Percentiles rank a stretch among this genome's conserved stretches.
These are phyloP conservation scores for Penicillium goetzii DNA, from an alignment of 495 filamentous ascomycete genomes.

Conservation along the genomic window DNA sequence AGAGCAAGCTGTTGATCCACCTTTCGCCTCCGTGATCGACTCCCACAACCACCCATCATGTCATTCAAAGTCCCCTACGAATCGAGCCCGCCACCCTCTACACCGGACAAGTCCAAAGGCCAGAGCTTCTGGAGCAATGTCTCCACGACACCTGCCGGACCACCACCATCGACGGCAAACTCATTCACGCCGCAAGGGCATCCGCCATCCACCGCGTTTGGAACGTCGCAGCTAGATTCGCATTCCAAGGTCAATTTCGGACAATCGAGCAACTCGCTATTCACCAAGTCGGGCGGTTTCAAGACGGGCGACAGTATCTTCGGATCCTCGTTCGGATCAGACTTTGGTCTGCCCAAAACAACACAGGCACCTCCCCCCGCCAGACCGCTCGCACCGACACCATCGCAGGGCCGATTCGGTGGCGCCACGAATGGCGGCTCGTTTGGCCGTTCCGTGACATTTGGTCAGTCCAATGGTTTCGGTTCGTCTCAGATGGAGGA, in stretches of 20 bases:
- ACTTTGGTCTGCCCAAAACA: slow-evolving; percentile 42
- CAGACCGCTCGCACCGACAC: slow-evolving; percentile 27
- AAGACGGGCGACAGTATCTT: slow-evolving; percentile 50
- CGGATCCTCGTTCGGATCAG: slow-evolving; percentile 46
- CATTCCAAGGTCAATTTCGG: slow-evolving; percentile 42
- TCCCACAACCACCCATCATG: slow-evolving; percentile 35
- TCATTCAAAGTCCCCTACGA: slow-evolving; percentile 45
- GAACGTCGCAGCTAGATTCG: slow-evolving; percentile 62
- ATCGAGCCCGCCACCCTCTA: slow-evolving; percentile 43
- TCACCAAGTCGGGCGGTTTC: slow-evolving; percentile 47
- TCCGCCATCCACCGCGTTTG: slow-evolving; percentile 65
- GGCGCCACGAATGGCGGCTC: slow-evolving; percentile 44
- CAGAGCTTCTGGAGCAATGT: slow-evolving; percentile 53
- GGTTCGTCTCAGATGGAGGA: slow-evolving; percentile 39
- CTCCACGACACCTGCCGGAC: slow-evolving; percentile 79
- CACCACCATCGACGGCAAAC: slow-evolving; percentile 66
- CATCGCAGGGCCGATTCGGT: slow-evolving; percentile 41
- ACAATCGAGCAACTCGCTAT: slow-evolving; percentile 39
- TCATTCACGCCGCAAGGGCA: slow-evolving; percentile 78
- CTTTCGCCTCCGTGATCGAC: slow-evolving; percentile 13
- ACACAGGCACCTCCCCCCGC: slow-evolving; percentile 29
- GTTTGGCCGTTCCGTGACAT: slow-evolving; percentile 44
- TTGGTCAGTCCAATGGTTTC: slow-evolving; percentile 36
- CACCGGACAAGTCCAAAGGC: slow-evolving; percentile 47
- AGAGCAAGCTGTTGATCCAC: slow-evolving; percentile 17